Base-by-base conservation (phyloP, 2,329 filamentous ascomycete genomes). In the Fusarium dlaminii region DNA sequence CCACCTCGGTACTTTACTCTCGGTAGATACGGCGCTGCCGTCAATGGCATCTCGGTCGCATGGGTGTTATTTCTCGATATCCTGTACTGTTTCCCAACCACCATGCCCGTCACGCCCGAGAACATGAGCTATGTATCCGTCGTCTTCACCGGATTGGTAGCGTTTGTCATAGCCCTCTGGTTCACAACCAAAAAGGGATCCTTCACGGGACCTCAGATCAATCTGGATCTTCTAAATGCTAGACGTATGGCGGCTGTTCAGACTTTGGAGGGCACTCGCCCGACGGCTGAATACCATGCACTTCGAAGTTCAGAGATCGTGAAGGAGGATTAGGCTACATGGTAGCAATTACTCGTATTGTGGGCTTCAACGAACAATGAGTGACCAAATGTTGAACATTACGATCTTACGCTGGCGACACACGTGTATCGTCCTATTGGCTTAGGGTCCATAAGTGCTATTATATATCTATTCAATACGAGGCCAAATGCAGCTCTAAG, bases 101-200 rank as follows among this genome's bases (percentile, higher is more conserved):
- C 61, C 1, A 64, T 73, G 61, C 76, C 76, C 0, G 68, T 75
- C 17, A 77, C 76, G 0, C 39, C 68, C 5, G 45, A 73, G 29
- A 78, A 77, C 15, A 78, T 78, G 76, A 78, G 69, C 32, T 78
- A 76, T 22, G 75, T 77, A 5, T 76, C 74, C 0, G 73, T 77
- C 0, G 75, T 78, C 1, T 70, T 66, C 9, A 61, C 42, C 2
- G 75, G 75, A 6, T 6, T 76, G 10, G 54, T 76, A 2, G 60
- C 55, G 1, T 77, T 77, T 32, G 66, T 78, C 2, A 52, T 78
- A 42, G 20, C 40, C 3, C 55, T 78, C 1, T 77, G 75, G 75
- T 70, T 75, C 18, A 48, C 68, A 2, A 77, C 75, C 0, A 77
- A 77, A 48, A 76, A 49, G 12, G 69, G 67, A 0, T 59, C 32